Evolutionary conservation across 805 yeast species (phyloP), one percentile per base, ranked within the genome.

Genomic region (Metschnikowia peoriensis): DNA sequence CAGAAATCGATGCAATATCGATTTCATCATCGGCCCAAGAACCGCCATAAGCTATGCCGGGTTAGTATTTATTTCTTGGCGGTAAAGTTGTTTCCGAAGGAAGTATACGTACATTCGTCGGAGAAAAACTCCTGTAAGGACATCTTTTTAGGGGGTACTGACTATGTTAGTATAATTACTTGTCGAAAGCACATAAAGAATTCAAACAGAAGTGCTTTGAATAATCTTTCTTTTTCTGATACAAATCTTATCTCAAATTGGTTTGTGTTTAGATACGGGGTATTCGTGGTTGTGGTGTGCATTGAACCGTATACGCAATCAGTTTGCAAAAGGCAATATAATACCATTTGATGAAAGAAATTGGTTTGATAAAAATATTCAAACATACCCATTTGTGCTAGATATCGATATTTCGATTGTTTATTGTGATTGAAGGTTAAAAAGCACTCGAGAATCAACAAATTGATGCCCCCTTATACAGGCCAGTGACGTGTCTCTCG

Each of bases 1-100:
- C 79, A 12, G 77, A 72, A 37, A 75, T 75, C 7, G 79, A 75
- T 15, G 78, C 66, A 60, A 75, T 65, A 56, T 75, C 78, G 38
- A 75, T 68, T 57, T 74, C 78, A 47, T 72, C 76, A 50, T 75
- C 79, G 22, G 78, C 79, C 79, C 79, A 75, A 44, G 78, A 74
- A 43, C 77, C 77, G 47, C 79, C 79, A 60, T 56, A 72, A 15
- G 76, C 79, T 75, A 53, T 10, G 35, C 3, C 12, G 10, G n/a
- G 62, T 65, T 65, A 65, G 63, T 64, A 58, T 15, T 2, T 8
- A 10, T 27, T 11, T 35, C 34, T 17, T n/a, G 22, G 28, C 12
- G 11, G 17, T 28, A 11, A 34, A 10, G 14, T 16, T 11, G 35
- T 42, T 15, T 9, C 28, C 6, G 11, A 14, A 9, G 35, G 11